Percentiles rank a stretch among this genome's conserved stretches.
Conservation (phyloP, 139 green algal genomes). For the Monoraphidium neglectum region DNA sequence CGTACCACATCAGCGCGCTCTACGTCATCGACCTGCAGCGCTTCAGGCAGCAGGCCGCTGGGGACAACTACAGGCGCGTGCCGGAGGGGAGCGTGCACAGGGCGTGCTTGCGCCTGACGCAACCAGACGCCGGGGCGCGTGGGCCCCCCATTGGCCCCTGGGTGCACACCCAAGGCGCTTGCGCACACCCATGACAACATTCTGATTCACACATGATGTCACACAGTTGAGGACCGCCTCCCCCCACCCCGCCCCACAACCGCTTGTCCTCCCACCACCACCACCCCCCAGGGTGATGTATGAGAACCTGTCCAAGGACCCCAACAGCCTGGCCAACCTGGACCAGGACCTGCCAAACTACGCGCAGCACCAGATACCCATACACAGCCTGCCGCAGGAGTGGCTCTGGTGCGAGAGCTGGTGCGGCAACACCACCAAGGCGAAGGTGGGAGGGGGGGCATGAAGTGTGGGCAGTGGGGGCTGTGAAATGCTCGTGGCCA, state of each 20-base stretch:
- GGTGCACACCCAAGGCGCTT: too few relatives aligned
- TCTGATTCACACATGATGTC: too few relatives aligned
- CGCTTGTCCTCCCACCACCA: conserved; percentile 13
- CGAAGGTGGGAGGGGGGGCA: conserved; percentile 35
- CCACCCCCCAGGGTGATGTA: conserved; percentile 86
- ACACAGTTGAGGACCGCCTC: background rate
- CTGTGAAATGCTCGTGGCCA: too few relatives aligned
- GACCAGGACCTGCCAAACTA: conserved; percentile 99
- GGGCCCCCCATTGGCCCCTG: too few relatives aligned
- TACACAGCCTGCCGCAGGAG: conserved; percentile 90
- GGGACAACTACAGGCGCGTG: too few relatives aligned
- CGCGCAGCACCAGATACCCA: conserved; percentile 93
- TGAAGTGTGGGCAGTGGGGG: too few relatives aligned
- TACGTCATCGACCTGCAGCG: conserved; percentile 96
- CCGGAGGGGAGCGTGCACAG: too few relatives aligned
- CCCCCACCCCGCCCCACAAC: too few relatives aligned
- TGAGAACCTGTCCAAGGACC: conserved; percentile 93
- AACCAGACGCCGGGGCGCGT: too few relatives aligned
- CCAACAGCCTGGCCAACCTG: conserved; percentile 95
- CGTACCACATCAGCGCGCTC: conserved; percentile 98
- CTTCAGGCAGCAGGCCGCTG: conserved; percentile 57
- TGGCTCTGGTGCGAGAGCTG: conserved; percentile 99
- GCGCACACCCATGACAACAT: background rate
- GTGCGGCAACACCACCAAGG: conserved; percentile 94
- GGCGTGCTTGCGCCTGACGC: too few relatives aligned